Evolutionary conservation across 1,284 basidiomycete genomes (phyloP).

Genomic region (Wolfiporia cocos): DNA sequence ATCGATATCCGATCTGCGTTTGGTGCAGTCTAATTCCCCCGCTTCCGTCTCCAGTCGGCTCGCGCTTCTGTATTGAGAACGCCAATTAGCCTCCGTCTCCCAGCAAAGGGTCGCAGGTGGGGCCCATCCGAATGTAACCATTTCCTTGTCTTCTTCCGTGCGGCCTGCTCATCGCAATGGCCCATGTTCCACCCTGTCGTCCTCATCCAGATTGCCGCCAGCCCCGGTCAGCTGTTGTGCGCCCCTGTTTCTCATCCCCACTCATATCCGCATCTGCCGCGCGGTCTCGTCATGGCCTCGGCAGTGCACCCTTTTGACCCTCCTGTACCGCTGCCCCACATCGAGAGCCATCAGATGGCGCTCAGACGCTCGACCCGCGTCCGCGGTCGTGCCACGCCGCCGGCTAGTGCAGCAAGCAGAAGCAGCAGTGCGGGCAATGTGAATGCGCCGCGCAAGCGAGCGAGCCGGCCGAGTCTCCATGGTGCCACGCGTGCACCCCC

Average conservation of each 20-base stretch:
- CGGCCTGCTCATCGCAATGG: conserved; percentile 5
- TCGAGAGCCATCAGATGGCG: not conserved
- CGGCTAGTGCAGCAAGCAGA: not conserved
- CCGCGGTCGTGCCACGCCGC: not conserved
- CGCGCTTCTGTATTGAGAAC: conserved; percentile 5
- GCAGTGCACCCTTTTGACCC: not conserved
- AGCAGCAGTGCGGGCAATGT: not conserved
- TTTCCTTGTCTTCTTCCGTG: conserved; percentile 1
- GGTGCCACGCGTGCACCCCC: not conserved
- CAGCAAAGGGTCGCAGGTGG: too few relatives aligned
- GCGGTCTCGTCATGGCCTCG: conserved; percentile 5
- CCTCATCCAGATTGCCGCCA: conserved; percentile 5
- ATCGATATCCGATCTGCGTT: conserved; percentile 14
- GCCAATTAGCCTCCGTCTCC: not conserved
- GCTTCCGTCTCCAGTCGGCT: conserved; percentile 7
- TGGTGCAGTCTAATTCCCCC: conserved; percentile 8
- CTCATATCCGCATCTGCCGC: conserved; percentile 1
- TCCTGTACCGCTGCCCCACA: not conserved
- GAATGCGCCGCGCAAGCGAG: not conserved
- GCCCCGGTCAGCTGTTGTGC: conserved; percentile 2
- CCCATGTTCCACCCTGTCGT: conserved; percentile 1
- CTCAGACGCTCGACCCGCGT: conserved; percentile 7
- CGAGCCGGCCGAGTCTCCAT: not conserved
- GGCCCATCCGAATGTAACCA: conserved; percentile 8
- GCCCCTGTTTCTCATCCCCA: not conserved